Base-by-base conservation (phyloP, 1,284 basidiomycete genomes). In the Fomitopsis palustris region DNA sequence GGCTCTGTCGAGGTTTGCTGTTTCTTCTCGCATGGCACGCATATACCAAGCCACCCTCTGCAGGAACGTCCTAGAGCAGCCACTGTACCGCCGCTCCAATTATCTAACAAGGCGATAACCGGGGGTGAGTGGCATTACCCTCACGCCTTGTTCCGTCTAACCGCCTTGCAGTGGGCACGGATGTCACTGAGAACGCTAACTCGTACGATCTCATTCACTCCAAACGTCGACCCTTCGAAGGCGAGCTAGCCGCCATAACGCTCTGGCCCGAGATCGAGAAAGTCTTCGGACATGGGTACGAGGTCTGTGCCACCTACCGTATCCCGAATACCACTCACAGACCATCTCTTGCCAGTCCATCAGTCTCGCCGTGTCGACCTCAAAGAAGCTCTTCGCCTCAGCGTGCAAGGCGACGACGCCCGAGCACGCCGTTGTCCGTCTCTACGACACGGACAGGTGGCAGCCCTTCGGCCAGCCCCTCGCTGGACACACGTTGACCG, bases 181-280 rank as follows among this genome's bases (percentile, higher is more conserved):
- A 67, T 31, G 56, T 59, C 47, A 55, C 49, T 21, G 62, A 64
- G 35, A 57, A 58, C 35, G 60, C 57, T 19, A 47, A 47, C 23
- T 55, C 59, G 39, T 61, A 54, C 29, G 62, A 65, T 38, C 60
- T 60, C 27, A 54, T 60, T 6, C 63, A 67, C 12, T 65, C 64
- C 31, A 66, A 63, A n/a, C 77, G 88, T 59, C 82, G 88, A 4
- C 87, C 93, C 0, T 92, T 92, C 63, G 91, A 95, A 71, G 87
- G 90, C 49, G 87, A 93, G 72, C 81, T 99, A 0, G 87, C 92
- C 0, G 83, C 87, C 0, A 82, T 85, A 14, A 98, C 96, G 0
- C 81, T 99, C 0, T 99, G 97, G 97, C 96, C 96, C 0, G 97
- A 99, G 75, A 79, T 89, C 1, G 96, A 99, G 70, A 99, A 99